Base-by-base conservation (phyloP, 2,329 filamentous ascomycete species). In the Pyrenophora teres region DNA sequence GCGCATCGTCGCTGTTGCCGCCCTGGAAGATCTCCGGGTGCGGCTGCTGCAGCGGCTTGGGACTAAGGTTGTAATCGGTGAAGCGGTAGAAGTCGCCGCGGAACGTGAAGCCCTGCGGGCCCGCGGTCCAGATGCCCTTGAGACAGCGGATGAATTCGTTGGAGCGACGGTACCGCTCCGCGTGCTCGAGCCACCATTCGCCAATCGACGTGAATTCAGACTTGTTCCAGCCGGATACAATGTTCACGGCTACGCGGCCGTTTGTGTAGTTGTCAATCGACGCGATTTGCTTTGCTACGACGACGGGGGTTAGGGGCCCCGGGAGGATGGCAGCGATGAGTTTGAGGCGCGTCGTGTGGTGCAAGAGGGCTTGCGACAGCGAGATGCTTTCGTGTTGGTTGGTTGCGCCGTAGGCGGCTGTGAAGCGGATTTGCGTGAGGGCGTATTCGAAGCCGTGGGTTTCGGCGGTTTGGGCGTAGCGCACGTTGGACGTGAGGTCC, bases 161-260 rank as follows among this genome's bases (percentile, higher is more conserved):
- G 3, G 54, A 78, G 15, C 80, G 76, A 30, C 80, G 73, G 59
- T 81, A 82, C 3, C 80, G 75, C 65, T 82, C 80, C 2, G 76
- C 75, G 54, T 82, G 80, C 56, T 82, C 79, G 13, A 82, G 73
- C 80, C 80, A 82, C 80, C 79, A 82, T 63, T 81, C 77, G 4
- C 79, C 79, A 18, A 82, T 78, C 40, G 74, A 74, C 0, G 75
- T 77, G 54, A 82, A 82, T 63, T 82, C 80, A 45, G 75, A 71
- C 57, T 81, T 81, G 68, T 82, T 81, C 80, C 80, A 82, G 3
- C 80, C 80, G 1, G 75, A 79, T 0, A 82, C 80, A 1, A 82
- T 72, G 44, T 82, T 82, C 8, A 82, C 79, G 1, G 78, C 78
- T 21, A 81, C 76, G 4, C 80, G 76, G 2, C 80, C 80, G n/a